Conservation (phyloP, 2,329 filamentous ascomycete species). For the Aspergillus sp. region DNA sequence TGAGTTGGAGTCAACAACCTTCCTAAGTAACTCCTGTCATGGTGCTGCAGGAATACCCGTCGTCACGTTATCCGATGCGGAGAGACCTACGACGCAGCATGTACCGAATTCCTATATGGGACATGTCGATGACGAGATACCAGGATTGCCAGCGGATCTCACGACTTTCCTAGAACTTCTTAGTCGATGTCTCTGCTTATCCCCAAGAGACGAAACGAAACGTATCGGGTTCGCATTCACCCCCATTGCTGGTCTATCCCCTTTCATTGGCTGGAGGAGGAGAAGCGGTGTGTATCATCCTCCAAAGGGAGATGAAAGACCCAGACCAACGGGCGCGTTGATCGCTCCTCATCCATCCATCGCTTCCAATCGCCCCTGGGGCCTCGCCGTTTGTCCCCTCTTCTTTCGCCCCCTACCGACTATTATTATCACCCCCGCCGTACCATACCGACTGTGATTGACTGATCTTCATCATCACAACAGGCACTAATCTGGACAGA, state of each 20-base stretch:
- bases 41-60: neutral
- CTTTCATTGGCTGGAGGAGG: conserved; percentile 19
- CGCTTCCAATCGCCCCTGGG: conserved; percentile 2
- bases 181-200: no score
- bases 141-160: no score
- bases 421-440: neutral
- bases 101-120: no score
- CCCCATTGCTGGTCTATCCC: neutral
- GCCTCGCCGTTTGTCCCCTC: neutral
- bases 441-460: neutral
- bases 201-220: neutral
- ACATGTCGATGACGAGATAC: no score
- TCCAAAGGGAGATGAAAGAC: conserved; percentile 1
- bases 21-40: no score
- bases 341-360: conserved; percentile 12
- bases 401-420: neutral
- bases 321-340: conserved; percentile 1
- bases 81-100: no score
- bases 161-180: no score
- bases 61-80: neutral
- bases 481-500: no score
- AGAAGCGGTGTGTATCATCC: conserved; percentile 25
- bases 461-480: neutral
- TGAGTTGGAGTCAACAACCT: neutral
- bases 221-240: neutral